Conservation (phyloP, 2,329 filamentous ascomycete genomes). For the Alternaria conjuncta region DNA sequence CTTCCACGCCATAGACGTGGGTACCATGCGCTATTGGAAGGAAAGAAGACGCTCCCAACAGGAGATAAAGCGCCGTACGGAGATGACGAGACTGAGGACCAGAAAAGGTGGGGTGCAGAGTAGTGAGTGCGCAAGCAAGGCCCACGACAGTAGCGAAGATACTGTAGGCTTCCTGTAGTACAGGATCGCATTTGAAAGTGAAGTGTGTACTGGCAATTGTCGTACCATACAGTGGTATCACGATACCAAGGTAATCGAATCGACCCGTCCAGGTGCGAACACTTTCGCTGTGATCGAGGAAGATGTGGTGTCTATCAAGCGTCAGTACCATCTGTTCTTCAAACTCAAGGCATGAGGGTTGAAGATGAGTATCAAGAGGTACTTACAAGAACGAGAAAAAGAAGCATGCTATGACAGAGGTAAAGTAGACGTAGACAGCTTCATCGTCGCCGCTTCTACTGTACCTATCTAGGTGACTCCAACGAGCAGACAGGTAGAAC, state of each 20-base stretch:
- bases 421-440: conserved; percentile 7
- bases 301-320: conserved; percentile 70
- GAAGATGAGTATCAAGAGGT: neutral
- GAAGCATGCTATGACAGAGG: conserved; percentile 9
- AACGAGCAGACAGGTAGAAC: neutral
- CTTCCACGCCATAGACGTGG: conserved; percentile 36
- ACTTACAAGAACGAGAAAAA: conserved; percentile 42
- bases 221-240: conserved; percentile 73
- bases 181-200: conserved; percentile 50
- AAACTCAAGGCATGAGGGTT: neutral
- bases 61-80: conserved; percentile 51
- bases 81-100: conserved; percentile 41
- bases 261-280: conserved; percentile 85
- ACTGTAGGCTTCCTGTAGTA: conserved; percentile 46
- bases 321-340: neutral
- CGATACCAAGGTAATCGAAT: conserved; percentile 87
- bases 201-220: conserved; percentile 78
- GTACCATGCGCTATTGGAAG: conserved; percentile 52
- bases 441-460: neutral
- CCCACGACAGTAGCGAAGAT: conserved; percentile 32
- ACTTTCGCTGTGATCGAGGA: conserved; percentile 77
- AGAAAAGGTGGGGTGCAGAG: conserved; percentile 38
- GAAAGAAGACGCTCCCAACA: conserved; percentile 52
- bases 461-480: neutral
- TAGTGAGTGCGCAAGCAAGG: conserved; percentile 47